phyloP scores from a whole-genome alignment of 2,329 filamentous ascomycete species.

The Aspergillus bombycis region DNA sequence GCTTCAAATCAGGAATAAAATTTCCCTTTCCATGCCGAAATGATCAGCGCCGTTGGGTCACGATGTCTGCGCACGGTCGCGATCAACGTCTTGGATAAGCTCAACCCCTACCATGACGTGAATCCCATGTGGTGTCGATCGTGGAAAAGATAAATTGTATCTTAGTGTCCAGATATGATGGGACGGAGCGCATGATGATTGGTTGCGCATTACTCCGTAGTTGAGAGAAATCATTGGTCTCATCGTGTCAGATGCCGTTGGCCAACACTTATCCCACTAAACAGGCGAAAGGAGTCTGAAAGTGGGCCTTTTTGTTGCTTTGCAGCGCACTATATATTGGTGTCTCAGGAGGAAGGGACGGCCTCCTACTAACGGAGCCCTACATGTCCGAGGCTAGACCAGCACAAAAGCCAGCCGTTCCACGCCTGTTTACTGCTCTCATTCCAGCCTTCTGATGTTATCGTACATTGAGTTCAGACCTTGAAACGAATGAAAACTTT shows the following conservation, averaged over 20 bases:
- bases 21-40: neutral
- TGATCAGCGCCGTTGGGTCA: neutral
- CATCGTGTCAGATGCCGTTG: neutral
- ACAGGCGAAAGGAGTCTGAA: neutral
- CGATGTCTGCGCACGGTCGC: neutral
- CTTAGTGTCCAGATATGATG: neutral
- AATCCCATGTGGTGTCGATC: neutral
- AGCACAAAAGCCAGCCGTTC: neutral
- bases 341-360: neutral
- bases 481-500: neutral
- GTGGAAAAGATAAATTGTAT: neutral
- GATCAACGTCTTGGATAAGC: neutral
- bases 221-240: neutral
- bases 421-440: neutral
- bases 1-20: neutral
- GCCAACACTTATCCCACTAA: neutral
- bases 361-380: neutral
- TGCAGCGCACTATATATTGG: neutral
- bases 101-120: neutral
- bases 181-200: neutral
- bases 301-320: neutral
- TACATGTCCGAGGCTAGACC: neutral
- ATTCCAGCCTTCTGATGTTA: neutral
- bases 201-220: neutral
- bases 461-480: neutral